These are phyloP conservation scores for Pichia nanzhaoensis DNA, from an alignment of 805 yeast genomes.

Conservation along the genomic window DNA sequence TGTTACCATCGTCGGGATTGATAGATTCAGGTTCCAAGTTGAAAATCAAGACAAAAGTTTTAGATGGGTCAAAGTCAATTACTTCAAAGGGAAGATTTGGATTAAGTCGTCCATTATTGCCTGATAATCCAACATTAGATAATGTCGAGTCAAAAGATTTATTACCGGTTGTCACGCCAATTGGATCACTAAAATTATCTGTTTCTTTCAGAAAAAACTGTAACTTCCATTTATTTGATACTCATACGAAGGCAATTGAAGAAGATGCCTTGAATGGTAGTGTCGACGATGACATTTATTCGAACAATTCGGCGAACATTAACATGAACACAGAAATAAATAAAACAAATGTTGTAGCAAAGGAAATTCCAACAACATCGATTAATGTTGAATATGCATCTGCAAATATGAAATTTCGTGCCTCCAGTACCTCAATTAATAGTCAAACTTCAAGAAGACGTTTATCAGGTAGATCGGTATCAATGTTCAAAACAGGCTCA, in stretches of 20 bases:
- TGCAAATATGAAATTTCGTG: conserved; percentile 15
- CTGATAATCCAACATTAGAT: conserved; percentile 7
- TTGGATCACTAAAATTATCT: conserved; percentile 67
- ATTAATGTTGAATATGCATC: not conserved
- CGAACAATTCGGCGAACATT: not conserved
- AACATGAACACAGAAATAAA: not conserved
- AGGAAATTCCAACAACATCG: not conserved
- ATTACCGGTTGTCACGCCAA: conserved; percentile 64
- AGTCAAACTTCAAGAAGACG: conserved; percentile 23
- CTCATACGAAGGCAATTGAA: conserved; percentile 38
- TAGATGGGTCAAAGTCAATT: conserved; percentile 76
- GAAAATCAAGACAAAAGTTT: conserved; percentile 49
- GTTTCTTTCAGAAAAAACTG: conserved; percentile 74
- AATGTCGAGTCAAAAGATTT: conserved; percentile 46
- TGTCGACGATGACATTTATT: not conserved
- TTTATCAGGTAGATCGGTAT: conserved; percentile 37
- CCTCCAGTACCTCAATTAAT: conserved; percentile 21
- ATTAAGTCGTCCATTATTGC: conserved; percentile 56
- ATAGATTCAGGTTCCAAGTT: conserved; percentile 19
- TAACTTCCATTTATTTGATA: conserved; percentile 59
- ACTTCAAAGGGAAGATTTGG: conserved; percentile 82
- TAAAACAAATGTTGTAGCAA: not conserved
- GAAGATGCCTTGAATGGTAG: not conserved
- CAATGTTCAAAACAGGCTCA: conserved; percentile 61
- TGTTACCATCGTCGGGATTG: conserved; percentile 68